Evolutionary conservation across 495 filamentous ascomycete genomes (phyloP).

Genomic region (Cercophora newfieldiana): DNA sequence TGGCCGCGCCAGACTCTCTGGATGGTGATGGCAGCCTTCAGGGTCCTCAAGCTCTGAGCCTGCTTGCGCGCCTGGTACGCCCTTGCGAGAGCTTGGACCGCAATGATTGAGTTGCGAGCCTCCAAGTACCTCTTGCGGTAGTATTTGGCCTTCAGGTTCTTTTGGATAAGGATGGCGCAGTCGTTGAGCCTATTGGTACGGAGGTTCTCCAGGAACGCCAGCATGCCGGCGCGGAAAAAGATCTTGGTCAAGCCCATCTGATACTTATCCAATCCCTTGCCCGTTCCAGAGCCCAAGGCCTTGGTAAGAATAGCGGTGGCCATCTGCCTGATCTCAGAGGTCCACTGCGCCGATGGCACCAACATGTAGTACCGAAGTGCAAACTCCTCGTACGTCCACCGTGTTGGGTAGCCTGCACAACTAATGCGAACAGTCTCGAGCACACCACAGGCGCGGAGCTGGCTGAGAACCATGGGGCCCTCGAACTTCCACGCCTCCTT

Average conservation of each 20-base stretch:
- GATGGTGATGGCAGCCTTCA: conserved; percentile 89
- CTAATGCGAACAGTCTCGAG: conserved; percentile 97
- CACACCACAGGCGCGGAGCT: conserved; percentile 97
- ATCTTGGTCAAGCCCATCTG: conserved; percentile 97
- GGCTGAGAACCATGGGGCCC: conserved; percentile 97
- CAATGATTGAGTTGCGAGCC: conserved; percentile 75
- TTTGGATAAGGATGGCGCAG: conserved; percentile 97
- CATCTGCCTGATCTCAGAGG: conserved; percentile 89
- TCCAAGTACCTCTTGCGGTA: conserved; percentile 91
- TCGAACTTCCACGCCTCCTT: conserved; percentile 98
- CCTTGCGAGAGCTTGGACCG: conserved; percentile 72
- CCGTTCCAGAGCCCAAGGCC: conserved; percentile 75
- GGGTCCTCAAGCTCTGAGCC: conserved; percentile 76
- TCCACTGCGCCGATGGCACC: conserved; percentile 88
- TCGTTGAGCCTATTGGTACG: conserved; percentile 87
- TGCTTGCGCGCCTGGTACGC: conserved; percentile 73
- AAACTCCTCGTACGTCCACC: conserved; percentile 99
- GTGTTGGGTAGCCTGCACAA: conserved; percentile 94
- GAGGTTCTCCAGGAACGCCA: conserved; percentile 94
- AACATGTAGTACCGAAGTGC: conserved; percentile 98
- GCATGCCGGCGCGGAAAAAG: conserved; percentile 98
- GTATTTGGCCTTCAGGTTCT: conserved; percentile 94
- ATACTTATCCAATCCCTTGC: conserved; percentile 88
- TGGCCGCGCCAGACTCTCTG: conserved; percentile 92
- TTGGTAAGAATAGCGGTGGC: conserved; percentile 87